These are phyloP conservation scores for Pleurotus giganteus DNA, from an alignment of 768 basidiomycete genomes.

Conservation along the genomic window DNA sequence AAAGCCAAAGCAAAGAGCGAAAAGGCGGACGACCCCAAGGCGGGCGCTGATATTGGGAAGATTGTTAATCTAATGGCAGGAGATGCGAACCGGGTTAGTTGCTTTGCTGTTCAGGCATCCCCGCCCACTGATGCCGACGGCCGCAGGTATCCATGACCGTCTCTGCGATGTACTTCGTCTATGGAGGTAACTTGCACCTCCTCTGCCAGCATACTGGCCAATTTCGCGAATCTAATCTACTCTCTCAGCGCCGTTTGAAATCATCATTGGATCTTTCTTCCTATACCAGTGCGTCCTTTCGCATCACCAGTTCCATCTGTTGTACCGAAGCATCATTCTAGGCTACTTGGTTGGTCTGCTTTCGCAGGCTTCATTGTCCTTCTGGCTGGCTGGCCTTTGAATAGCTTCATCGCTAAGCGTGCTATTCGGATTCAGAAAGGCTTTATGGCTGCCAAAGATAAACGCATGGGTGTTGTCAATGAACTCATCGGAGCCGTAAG, in stretches of 20 bases:
- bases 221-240: neutral
- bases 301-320: neutral
- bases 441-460: constrained; percentile 60
- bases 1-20: constrained; percentile 34
- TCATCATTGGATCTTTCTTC: constrained; percentile 68
- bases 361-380: constrained; percentile 77
- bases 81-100: constrained; percentile 60
- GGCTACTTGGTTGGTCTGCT: constrained; percentile 65
- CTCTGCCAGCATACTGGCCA: constrained; percentile 14
- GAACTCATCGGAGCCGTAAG: constrained; percentile 70
- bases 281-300: constrained; percentile 63
- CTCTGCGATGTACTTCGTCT: constrained; percentile 62
- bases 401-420: constrained; percentile 60
- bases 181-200: constrained; percentile 45
- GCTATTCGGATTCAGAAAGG: constrained; percentile 62
- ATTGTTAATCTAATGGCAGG: constrained; percentile 89
- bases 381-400: constrained; percentile 66
- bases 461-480: constrained; percentile 74
- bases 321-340: constrained; percentile 18
- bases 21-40: constrained; percentile 55
- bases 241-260: constrained; percentile 65
- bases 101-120: neutral
- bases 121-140: neutral
- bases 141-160: constrained; percentile 2
- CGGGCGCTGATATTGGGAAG: constrained; percentile 85